phyloP scores from a whole-genome alignment of 495 filamentous ascomycete species.

The Aspergillus kassunensis region DNA sequence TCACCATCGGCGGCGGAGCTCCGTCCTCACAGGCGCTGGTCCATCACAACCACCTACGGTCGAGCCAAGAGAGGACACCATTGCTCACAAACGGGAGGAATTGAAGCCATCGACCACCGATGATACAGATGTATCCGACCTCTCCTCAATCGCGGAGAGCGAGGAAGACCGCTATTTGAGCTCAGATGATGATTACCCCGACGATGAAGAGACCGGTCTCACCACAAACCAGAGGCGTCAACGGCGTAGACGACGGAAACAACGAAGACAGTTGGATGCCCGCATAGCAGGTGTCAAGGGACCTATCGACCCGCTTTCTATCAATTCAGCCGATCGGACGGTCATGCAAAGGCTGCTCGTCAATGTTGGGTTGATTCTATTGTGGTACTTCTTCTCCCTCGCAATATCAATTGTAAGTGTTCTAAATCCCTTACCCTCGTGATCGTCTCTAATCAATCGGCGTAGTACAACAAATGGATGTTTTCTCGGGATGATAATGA shows the following conservation, averaged over 20 bases:
- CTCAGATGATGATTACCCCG: conserved; percentile 69
- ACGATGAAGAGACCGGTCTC: conserved; percentile 87
- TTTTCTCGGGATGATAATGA: conserved; percentile 60
- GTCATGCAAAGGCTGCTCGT: conserved; percentile 63
- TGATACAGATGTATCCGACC: conserved; percentile 45
- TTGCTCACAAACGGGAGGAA: conserved; percentile 33
- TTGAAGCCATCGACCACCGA: conserved; percentile 34
- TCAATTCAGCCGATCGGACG: conserved; percentile 55
- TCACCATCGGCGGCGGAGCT: conserved; percentile 59
- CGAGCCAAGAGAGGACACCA: conserved; percentile 40
- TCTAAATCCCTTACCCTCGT: not conserved
- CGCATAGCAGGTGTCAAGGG: conserved; percentile 55
- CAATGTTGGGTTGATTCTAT: conserved; percentile 71
- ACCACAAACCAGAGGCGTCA: conserved; percentile 66
- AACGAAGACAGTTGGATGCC: conserved; percentile 70
- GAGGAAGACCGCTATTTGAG: conserved; percentile 54
- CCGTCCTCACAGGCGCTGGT: conserved; percentile 42
- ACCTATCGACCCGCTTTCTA: conserved; percentile 31
- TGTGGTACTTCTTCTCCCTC: conserved; percentile 95
- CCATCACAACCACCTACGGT: conserved; percentile 39
- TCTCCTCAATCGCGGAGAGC: conserved; percentile 48
- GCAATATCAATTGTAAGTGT: conserved; percentile 85
- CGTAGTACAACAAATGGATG: conserved; percentile 99
- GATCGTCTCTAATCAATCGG: not conserved
- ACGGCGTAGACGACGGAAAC: conserved; percentile 58